These are phyloP conservation scores for Beta vulgaris DNA, from an alignment of 148 eudicot species.

Conservation along the genomic window DNA sequence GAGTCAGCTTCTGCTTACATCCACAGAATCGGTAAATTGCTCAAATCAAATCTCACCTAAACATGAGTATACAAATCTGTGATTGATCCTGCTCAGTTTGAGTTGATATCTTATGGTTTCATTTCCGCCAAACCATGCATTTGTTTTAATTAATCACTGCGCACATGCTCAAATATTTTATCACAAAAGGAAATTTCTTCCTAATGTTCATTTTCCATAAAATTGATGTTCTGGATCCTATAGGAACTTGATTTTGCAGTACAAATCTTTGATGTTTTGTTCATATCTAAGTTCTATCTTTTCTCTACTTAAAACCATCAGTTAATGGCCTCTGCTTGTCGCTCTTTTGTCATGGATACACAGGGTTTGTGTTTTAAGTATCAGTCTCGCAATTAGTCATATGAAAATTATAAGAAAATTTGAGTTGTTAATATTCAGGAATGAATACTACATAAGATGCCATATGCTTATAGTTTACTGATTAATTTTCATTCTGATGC, in stretches of 20 bases:
- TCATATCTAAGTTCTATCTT: background rate
- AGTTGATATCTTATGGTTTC: background rate
- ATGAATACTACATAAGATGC: background rate
- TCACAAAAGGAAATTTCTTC: background rate
- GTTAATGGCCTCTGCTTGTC: background rate
- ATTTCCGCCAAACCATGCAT: background rate
- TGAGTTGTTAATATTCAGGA: background rate
- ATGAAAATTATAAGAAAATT: background rate
- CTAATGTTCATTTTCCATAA: background rate
- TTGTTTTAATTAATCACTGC: too few relatives aligned
- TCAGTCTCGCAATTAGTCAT: background rate
- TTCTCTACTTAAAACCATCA: background rate
- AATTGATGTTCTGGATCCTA: background rate
- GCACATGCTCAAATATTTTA: too few relatives aligned
- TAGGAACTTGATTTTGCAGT: background rate
- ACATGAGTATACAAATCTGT: background rate
- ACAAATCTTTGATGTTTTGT: background rate
- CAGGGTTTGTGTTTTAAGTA: background rate
- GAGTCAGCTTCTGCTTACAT: slow-evolving; percentile 88
- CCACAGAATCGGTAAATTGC: slow-evolving; percentile 82
- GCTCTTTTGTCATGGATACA: background rate
- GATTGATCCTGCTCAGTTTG: background rate
- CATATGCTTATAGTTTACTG: background rate
- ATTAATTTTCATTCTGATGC: background rate
- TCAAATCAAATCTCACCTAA: background rate